A percentile compares a stretch with the other conserved stretches of the same genome.
Conservation (phyloP, 1,139 yeast species). For the Pneumocystis jirovecii region DNA sequence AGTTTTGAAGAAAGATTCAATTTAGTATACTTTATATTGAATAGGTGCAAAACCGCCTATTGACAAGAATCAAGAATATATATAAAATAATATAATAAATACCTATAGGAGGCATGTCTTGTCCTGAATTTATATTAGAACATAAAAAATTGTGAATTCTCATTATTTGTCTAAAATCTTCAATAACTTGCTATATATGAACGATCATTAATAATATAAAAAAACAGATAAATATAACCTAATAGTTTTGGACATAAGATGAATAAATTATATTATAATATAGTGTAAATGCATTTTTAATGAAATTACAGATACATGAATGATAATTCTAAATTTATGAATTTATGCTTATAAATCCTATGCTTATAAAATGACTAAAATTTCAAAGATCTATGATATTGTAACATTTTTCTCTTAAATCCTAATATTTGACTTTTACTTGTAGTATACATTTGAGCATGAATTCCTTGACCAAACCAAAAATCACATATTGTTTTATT, state of each 20-base stretch:
- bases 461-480: neutral
- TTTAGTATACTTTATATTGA: slow-evolving; percentile 50
- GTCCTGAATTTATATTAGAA: neutral
- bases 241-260: no score
- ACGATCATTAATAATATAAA: neutral
- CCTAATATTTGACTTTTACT: neutral
- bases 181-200: neutral
- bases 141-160: neutral
- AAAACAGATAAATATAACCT: neutral
- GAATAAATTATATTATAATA: no score
- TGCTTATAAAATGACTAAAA: no score
- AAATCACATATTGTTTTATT: neutral
- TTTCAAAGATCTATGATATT: no score
- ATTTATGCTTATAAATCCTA: no score
- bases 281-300: no score
- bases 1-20: neutral
- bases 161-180: neutral
- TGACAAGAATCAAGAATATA: neutral
- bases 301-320: neutral
- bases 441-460: neutral
- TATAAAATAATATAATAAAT: neutral
- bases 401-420: no score
- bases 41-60: slow-evolving; percentile 67
- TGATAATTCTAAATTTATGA: neutral
- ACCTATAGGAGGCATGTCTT: neutral